These are phyloP conservation scores for Apiospora aurea DNA, from an alignment of 2,329 filamentous ascomycete genomes.

Conservation along the genomic window DNA sequence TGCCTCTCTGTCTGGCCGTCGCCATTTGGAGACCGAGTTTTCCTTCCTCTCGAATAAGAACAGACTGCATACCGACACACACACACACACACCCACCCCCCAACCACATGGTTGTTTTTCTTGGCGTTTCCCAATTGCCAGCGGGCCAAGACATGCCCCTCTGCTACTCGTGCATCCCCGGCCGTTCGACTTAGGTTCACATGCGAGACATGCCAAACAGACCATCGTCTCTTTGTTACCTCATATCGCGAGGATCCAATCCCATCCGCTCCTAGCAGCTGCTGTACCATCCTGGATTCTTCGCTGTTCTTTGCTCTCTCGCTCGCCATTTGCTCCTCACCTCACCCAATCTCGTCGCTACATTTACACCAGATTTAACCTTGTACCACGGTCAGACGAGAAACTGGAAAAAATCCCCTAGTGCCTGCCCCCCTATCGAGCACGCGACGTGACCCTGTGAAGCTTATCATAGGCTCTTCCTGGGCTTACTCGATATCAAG, in stretches of 20 bases:
- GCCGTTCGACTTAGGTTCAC: neutral
- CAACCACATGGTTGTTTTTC: conserved; percentile 1
- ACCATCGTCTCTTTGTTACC: conserved; percentile 20
- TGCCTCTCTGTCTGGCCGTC: neutral
- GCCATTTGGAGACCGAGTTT: neutral
- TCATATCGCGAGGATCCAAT: conserved; percentile 16
- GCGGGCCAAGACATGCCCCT: conserved; percentile 3
- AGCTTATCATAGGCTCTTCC: conserved; percentile 4
- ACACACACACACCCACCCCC: too few relatives aligned
- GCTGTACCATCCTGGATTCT: neutral
- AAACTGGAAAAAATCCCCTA: conserved; percentile 14
- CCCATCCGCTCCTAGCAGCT: neutral
- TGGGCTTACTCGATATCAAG: neutral
- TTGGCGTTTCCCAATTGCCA: conserved; percentile 15
- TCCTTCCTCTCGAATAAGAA: neutral
- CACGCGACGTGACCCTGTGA: conserved; percentile 18
- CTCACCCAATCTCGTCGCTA: neutral
- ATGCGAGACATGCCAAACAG: conserved; percentile 19
- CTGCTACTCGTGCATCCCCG: conserved; percentile 10
- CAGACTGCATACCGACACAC: conserved; percentile 1
- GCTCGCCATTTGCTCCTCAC: conserved; percentile 5
- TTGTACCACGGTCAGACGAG: conserved; percentile 17
- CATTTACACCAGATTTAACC: conserved; percentile 15
- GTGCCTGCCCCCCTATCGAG: conserved; percentile 5
- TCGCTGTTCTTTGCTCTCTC: neutral